Evolutionary conservation across 257 asterid genomes (phyloP), one percentile per base, ranked within the genome.

Genomic region (Nicotiana noctiflora): DNA sequence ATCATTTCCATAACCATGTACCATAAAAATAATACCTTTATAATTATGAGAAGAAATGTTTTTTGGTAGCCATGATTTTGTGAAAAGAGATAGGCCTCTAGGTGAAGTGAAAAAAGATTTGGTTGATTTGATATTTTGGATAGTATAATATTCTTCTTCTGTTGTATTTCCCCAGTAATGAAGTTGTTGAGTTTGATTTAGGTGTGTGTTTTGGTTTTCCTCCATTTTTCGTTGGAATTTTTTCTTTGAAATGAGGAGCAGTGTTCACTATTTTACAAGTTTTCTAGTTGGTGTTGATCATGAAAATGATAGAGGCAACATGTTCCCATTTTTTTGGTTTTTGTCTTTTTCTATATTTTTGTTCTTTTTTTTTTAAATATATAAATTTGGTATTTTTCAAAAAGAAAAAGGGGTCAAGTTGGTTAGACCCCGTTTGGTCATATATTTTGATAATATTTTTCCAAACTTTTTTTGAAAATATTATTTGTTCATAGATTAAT

Each of bases 1-100:
- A 91, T 91, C 96, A 75, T 93, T 92, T 70, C 97, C 97, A 25
- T 92, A 93, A 84, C 98, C 98, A 65, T 93, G 97, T 88, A 92
- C 87, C 98, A 92, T 93, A 53, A 89, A 88, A 88, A 93, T 75
- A 90, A 88, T 40, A 87, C 90, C 97, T 55, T 90, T 95, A 61
- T 95, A 90, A 7, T 90, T 95, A 61, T 93, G 90, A 7, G 70
- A 86, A 81, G 63, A 53, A 82, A 88, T 14, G 56, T 67, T 62
- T 82, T 63, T 62, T 82, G 97, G 97, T 44, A 75, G 88, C 96
- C 97, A 93, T 2, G 97, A 89, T 84, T 85, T 88, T 81, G 96
- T 93, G 96, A 92, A 92, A 13, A 92, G 91, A 82, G 91, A 77
- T 23, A 89, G 86, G 55, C 92, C 93, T 80, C 91, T 84, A 31